Evolutionary conservation across 2,329 filamentous ascomycete species (phyloP), one percentile per base, ranked within the genome.

Genomic region (Fusarium nodosum): DNA sequence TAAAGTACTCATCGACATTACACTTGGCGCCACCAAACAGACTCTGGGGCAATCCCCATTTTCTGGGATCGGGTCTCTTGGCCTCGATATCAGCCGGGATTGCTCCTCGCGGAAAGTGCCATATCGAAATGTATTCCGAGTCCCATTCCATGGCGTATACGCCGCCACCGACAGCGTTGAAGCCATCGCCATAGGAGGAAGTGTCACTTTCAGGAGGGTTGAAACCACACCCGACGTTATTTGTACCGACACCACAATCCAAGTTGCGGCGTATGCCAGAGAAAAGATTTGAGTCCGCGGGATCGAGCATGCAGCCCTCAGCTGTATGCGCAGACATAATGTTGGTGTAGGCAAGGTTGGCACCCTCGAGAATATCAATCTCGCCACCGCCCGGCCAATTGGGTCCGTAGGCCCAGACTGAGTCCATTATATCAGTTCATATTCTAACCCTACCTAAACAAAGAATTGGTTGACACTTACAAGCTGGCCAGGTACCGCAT

Each of bases 401-500:
- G 2, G 75, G 69, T 20, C 84, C 85, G 54, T 85, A 85, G n/a
- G 83, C 77, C 86, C 85, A 87, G 74, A 86, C 83, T 84, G 28
- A 7, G 41, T 26, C 5, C 38, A 31, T 10, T 20, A 3, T 42
- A 39, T 71, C 18, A 72, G 65, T 53, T 6, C 60, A 22, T 63
- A 52, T 59, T 11, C 0, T 8, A 28, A 52, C 39, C 33, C 2
- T 16, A 16, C 28, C 28, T 30, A 11, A 46, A 15, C 2, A 8
- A 12, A 20, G 22, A 3, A 7, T 34, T 24, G 22, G 20, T 3
- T 18, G 6, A 10, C 7, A 78, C 81, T 77, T 80, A 89, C 85
- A 92, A 78, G 91, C 89, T 56, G 91, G 91, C 91, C 91, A 93
- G 24, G 88, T 85, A 24, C 91, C 92, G 69, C 92, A 94, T 52